These are phyloP conservation scores for Haplosporangium sp. DNA, from an alignment of 371 early-diverging fungal genomes.

Conservation along the genomic window DNA sequence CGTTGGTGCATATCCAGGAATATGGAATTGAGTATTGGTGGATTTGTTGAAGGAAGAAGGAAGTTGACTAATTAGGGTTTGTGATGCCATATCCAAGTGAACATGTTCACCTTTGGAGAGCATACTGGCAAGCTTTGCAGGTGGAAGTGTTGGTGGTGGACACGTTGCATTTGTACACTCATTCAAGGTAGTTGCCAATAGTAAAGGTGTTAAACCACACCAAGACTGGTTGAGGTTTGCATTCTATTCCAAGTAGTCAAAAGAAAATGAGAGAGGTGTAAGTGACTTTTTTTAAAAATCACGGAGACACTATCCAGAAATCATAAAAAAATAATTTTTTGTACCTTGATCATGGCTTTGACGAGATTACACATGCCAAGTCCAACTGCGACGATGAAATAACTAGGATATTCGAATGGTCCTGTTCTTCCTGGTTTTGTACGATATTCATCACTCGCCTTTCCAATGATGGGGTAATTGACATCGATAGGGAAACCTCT, in stretches of 20 bases:
- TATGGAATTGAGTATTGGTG: slow-evolving; percentile 33
- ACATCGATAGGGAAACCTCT: slow-evolving; percentile 58
- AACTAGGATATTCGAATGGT: slow-evolving; percentile 58
- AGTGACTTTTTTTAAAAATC: neutral
- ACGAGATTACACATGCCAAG: slow-evolving; percentile 57
- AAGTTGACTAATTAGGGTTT: slow-evolving; percentile 45
- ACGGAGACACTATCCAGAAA: no score
- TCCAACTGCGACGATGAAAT: slow-evolving; percentile 57
- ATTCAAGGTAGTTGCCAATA: slow-evolving; percentile 49
- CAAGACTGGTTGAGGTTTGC: slow-evolving; percentile 59
- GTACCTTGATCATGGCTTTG: slow-evolving; percentile 58
- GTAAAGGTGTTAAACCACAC: slow-evolving; percentile 57
- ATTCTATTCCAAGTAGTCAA: slow-evolving; percentile 15
- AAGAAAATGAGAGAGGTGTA: neutral
- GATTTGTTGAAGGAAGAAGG: slow-evolving; percentile 53
- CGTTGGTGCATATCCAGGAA: slow-evolving; percentile 50
- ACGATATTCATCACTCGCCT: slow-evolving; percentile 39
- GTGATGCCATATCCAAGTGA: slow-evolving; percentile 45
- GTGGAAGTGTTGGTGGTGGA: slow-evolving; percentile 52
- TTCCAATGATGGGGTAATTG: slow-evolving; percentile 56
- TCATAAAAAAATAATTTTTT: neutral
- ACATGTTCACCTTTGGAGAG: slow-evolving; percentile 38
- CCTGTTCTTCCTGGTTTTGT: slow-evolving; percentile 46
- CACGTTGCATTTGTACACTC: slow-evolving; percentile 56
- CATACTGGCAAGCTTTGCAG: slow-evolving; percentile 51